Evolutionary conservation across 306 rosid genomes (phyloP), one percentile per base, ranked within the genome.

Genomic region (Glycine latifolia): DNA sequence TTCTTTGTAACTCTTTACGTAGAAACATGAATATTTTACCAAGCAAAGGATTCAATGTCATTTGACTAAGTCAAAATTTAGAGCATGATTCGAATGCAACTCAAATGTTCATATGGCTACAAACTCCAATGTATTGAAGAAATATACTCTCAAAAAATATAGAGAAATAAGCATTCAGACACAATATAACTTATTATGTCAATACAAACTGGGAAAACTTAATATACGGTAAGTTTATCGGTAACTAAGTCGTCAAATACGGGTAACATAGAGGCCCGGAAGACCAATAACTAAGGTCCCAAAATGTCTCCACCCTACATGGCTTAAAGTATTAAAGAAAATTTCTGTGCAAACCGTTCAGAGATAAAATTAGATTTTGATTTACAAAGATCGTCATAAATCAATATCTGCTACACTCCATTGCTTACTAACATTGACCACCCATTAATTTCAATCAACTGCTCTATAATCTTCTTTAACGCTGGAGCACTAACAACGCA

Each of bases 401-500:
- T 47, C 70, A 16, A 26, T 63, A 73, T 66, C 54, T 55, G 5
- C 78, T 89, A 91, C 6, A 84, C 95, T 54, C 58, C 85, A 79
- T 79, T 80, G 61, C 83, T 86, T n/a, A 56, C 76, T 44, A 46
- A 55, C 85, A 49, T 69, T 56, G 94, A 84, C 7, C 91, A 61
- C 37, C 88, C 92, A 41, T 84, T 78, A 61, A 49, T 86, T 83
- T 90, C 88, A 86, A 93, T 55, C 88, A 91, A 12, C 54, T 87
- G 91, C 62, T 90, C 94, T 8, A 95, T 79, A 48, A 95, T 90
- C 33, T 75, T 95, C 91, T 88, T 90, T 82, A 93, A 79, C 10
- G 97, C 97, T 44, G 96, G 84, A 50, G 98, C 97, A 73, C 97
- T 89, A 41, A 73, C 86, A 65, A 86, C 87, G 59, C 94, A 83